Evolutionary conservation across 192 early-diverging fungal genomes (phyloP).

Genomic region (Entomortierella chlamydospora): DNA sequence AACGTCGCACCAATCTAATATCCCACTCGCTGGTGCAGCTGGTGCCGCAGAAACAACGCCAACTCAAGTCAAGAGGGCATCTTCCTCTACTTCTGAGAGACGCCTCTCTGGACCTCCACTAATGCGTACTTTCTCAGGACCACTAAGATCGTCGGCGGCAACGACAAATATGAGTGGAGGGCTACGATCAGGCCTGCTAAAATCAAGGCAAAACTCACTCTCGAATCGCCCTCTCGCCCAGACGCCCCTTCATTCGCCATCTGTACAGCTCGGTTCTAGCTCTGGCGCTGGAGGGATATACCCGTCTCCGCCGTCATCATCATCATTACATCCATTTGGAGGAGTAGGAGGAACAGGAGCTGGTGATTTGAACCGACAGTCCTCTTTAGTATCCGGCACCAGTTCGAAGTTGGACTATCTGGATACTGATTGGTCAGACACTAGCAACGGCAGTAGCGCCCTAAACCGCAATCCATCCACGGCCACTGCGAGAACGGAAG

Average conservation of each 20-base stretch:
- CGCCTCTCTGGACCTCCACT: background rate
- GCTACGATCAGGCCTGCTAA: background rate
- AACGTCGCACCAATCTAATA: constrained; percentile 14
- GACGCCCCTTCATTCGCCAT: constrained; percentile 28
- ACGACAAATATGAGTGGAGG: background rate
- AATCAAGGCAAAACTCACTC: constrained; percentile 15
- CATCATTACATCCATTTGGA: background rate
- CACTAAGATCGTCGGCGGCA: background rate
- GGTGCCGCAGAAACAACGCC: too few relatives aligned
- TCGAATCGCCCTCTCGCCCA: constrained; percentile 35
- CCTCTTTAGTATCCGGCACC: constrained; percentile 14
- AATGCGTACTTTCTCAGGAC: constrained; percentile 15
- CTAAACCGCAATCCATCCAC: constrained; percentile 32
- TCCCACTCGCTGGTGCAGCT: background rate
- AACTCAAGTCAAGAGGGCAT: background rate
- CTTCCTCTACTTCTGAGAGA: constrained; percentile 2
- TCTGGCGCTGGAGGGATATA: constrained; percentile 1
- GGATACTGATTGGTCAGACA: constrained; percentile 10
- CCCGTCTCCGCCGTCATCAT: too few relatives aligned
- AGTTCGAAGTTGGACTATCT: constrained; percentile 17
- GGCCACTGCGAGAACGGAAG: constrained; percentile 18
- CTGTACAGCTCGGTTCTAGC: constrained; percentile 21
- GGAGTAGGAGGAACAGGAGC: background rate
- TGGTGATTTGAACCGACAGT: constrained; percentile 25
- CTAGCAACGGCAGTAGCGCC: background rate